phyloP scores from a whole-genome alignment of 2,329 filamentous ascomycete species.

The Aureobasidium sp. region DNA sequence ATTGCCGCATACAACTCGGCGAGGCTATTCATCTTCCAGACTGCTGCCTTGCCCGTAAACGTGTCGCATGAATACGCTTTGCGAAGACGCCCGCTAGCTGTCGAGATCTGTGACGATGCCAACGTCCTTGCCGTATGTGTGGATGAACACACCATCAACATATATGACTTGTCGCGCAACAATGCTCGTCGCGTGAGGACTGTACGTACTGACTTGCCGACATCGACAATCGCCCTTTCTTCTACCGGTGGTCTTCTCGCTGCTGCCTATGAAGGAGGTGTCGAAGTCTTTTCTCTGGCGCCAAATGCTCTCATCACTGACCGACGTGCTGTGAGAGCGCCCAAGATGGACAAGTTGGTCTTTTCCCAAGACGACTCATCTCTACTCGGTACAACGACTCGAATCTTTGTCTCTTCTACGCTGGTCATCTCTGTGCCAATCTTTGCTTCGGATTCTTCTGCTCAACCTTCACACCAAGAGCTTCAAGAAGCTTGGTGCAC shows the following conservation, averaged over 20 bases:
- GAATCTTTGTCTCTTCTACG: conserved; percentile 27
- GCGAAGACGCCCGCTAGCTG: conserved; percentile 62
- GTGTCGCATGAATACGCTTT: conserved; percentile 70
- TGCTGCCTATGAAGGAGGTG: conserved; percentile 77
- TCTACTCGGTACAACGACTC: conserved; percentile 28
- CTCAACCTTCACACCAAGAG: conserved; percentile 26
- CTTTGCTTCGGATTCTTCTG: conserved; percentile 22
- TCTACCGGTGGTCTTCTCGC: conserved; percentile 73
- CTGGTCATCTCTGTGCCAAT: conserved; percentile 28
- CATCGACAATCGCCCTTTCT: conserved; percentile 70
- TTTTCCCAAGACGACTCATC: conserved; percentile 31
- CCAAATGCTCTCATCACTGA: conserved; percentile 42
- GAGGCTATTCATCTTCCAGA: conserved; percentile 69
- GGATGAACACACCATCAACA: conserved; percentile 71
- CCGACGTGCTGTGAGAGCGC: conserved; percentile 26
- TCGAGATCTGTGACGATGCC: conserved; percentile 71
- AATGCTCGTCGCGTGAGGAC: conserved; percentile 60
- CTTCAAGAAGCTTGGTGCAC: conserved; percentile 31
- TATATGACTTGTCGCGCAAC: conserved; percentile 60
- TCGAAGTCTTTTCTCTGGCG: conserved; percentile 72
- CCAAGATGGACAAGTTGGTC: conserved; percentile 26
- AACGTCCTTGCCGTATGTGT: conserved; percentile 68
- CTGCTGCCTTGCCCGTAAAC: conserved; percentile 50
- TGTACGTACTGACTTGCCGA: conserved; percentile 67
- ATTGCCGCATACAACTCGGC: conserved; percentile 79